A percentile compares a stretch with the other conserved stretches of the same genome.
Conservation (phyloP, 2,329 filamentous ascomycete species). For the Emergomyces africanus region DNA sequence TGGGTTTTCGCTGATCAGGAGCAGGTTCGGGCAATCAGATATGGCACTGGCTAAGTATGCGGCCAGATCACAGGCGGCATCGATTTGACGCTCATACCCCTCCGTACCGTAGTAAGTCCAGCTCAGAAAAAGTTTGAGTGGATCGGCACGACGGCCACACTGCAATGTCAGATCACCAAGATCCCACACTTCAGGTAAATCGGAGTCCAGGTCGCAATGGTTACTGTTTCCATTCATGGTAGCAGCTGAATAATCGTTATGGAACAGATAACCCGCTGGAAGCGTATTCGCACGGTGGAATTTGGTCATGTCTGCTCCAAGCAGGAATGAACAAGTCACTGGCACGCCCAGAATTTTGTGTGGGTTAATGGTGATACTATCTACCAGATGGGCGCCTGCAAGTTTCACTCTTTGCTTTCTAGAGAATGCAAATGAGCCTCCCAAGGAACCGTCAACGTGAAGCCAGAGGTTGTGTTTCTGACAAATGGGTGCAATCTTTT, state of each 20-base stretch:
- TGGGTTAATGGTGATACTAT: constrained; percentile 79
- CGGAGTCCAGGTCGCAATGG: constrained; percentile 16
- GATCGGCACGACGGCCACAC: constrained; percentile 77
- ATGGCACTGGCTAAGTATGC: constrained; percentile 53
- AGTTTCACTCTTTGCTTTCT: constrained; percentile 51
- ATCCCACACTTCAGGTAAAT: constrained; percentile 59
- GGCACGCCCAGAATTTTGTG: constrained; percentile 97
- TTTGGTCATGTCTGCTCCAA: constrained; percentile 59
- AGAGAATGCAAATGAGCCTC: constrained; percentile 70
- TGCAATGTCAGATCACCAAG: constrained; percentile 86
- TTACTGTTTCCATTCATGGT: constrained; percentile 12
- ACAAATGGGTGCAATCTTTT: constrained; percentile 57
- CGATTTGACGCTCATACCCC: constrained; percentile 59
- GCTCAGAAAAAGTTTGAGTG: constrained; percentile 71
- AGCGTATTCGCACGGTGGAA: constrained; percentile 81
- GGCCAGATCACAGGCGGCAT: constrained; percentile 60
- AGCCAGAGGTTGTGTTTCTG: constrained; percentile 67
- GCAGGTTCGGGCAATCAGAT: constrained; percentile 45
- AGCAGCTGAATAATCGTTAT: constrained; percentile 38
- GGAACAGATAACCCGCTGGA: constrained; percentile 75
- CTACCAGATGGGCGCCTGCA: constrained; percentile 56
- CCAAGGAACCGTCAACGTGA: constrained; percentile 89
- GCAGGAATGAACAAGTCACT: constrained; percentile 78
- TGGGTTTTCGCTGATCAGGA: constrained; percentile 60
- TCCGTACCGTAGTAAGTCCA: constrained; percentile 79